phyloP scores from a whole-genome alignment of 371 early-diverging fungal genomes.

The Syncephalis fuscata region DNA sequence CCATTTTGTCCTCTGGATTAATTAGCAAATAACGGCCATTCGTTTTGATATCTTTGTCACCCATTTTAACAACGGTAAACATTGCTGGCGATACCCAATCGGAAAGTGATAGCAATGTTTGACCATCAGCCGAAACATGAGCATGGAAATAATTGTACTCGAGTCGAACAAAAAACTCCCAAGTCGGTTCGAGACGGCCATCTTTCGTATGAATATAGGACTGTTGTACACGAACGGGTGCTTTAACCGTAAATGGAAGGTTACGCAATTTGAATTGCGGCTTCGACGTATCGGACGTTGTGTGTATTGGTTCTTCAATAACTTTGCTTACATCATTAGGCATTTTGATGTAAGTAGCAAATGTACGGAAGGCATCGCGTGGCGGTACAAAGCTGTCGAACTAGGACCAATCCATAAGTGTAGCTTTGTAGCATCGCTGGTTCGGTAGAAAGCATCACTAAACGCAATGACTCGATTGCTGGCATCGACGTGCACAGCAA shows the following conservation, averaged over 20 bases:
- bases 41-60: slow-evolving; percentile 66
- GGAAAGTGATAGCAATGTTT: slow-evolving; percentile 42
- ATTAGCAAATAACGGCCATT: slow-evolving; percentile 39
- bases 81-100: slow-evolving; percentile 81
- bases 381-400: no score
- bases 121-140: slow-evolving; percentile 46
- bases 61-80: slow-evolving; percentile 66
- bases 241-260: neutral
- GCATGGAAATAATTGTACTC: slow-evolving; percentile 80
- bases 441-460: no score
- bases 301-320: no score
- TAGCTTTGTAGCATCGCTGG: no score
- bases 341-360: no score
- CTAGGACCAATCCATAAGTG: no score
- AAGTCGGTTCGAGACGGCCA: slow-evolving; percentile 28
- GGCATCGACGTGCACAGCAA: neutral
- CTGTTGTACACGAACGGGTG: neutral
- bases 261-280: no score
- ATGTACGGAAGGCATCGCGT: no score
- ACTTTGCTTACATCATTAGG: no score
- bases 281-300: no score
- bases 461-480: no score
- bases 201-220: neutral
- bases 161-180: slow-evolving; percentile 79
- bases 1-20: slow-evolving; percentile 52